A percentile compares a stretch with the other conserved stretches of the same genome.
Evolutionary conservation across 2,329 filamentous ascomycete genomes (phyloP).

Genomic region (Diaporthe humulicola): DNA sequence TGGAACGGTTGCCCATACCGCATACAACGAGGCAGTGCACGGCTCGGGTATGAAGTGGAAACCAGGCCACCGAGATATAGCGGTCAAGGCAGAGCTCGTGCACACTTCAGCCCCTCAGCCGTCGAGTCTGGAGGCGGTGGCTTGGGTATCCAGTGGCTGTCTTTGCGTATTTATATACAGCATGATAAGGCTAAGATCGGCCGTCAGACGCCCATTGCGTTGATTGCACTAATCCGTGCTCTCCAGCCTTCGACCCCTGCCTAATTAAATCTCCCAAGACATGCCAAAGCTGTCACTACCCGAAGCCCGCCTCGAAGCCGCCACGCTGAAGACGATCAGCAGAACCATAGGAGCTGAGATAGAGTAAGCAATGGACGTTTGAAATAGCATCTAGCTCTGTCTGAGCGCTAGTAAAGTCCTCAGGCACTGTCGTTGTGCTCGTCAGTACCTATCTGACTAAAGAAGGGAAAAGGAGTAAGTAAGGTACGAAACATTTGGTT

Average conservation of each 20-base stretch:
- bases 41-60: background rate
- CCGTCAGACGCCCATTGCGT: background rate
- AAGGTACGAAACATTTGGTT: background rate
- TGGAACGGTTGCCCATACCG: background rate
- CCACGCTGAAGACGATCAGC: background rate
- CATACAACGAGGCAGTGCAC: background rate
- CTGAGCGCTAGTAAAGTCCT: background rate
- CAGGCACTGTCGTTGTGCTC: background rate
- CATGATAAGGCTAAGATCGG: background rate
- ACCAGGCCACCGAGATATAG: background rate
- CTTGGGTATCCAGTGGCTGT: background rate
- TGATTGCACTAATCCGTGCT: background rate
- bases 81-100: conserved; percentile 7
- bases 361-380: background rate
- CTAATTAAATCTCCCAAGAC: conserved; percentile 8
- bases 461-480: background rate
- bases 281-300: conserved; percentile 12
- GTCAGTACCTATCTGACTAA: background rate
- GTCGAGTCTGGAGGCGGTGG: background rate
- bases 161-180: background rate
- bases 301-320: background rate
- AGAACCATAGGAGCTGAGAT: background rate
- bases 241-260: conserved; percentile 8
- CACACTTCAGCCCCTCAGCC: conserved; percentile 3
- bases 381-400: background rate